Percentiles rank a stretch among this genome's conserved stretches.
These are phyloP conservation scores for Ophiocordyceps camponoti-saundersi DNA, from an alignment of 2,329 filamentous ascomycete species.

Conservation along the genomic window DNA sequence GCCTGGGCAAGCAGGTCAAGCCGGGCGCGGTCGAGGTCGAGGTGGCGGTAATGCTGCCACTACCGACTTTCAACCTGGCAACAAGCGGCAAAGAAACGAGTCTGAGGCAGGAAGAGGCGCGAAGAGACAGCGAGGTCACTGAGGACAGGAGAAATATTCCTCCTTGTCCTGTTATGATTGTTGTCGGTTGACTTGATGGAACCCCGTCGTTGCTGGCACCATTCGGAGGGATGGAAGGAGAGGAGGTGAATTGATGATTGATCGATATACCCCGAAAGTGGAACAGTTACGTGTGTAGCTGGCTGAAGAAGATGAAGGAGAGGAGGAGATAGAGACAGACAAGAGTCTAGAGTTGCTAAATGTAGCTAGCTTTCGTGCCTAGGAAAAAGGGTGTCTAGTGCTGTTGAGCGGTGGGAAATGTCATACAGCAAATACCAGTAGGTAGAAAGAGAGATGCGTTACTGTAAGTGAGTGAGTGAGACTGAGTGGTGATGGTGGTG, in stretches of 20 bases:
- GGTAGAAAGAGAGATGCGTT: no score
- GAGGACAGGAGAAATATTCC: not conserved
- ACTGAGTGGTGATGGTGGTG: no score
- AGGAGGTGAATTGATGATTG: not conserved
- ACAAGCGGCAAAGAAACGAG: constrained; percentile 40
- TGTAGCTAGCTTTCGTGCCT: no score
- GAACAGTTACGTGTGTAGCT: not conserved
- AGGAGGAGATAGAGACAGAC: no score
- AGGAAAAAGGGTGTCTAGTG: not conserved
- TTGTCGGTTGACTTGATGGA: not conserved
- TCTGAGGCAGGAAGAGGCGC: constrained; percentile 22
- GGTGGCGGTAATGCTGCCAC: constrained; percentile 24
- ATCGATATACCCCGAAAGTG: not conserved
- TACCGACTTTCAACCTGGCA: constrained; percentile 39
- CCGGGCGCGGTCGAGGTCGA: constrained; percentile 20
- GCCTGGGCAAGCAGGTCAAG: constrained; percentile 11
- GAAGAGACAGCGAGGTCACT: constrained; percentile 23
- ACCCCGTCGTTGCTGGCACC: not conserved
- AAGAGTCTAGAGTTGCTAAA: no score
- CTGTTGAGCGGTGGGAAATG: no score
- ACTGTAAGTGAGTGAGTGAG: no score
- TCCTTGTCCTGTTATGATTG: not conserved
- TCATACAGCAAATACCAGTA: no score
- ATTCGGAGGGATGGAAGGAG: not conserved
- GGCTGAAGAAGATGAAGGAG: not conserved